These are phyloP conservation scores for Rhodotorula kratochvilovae DNA, from an alignment of 768 basidiomycete species.

Conservation along the genomic window DNA sequence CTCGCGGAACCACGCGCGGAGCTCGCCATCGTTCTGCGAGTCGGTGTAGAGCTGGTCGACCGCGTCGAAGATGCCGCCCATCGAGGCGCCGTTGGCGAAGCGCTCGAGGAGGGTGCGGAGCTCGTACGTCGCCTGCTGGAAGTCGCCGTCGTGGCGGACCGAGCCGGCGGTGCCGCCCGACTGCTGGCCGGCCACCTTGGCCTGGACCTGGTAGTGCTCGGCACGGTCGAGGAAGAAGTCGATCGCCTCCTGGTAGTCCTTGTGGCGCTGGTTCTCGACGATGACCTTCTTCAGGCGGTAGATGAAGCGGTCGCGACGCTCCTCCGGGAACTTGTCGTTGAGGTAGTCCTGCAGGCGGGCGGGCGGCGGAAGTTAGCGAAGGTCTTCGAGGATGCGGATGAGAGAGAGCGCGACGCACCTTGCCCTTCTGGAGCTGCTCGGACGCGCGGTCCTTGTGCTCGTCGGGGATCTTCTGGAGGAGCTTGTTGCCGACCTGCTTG, in stretches of 20 bases:
- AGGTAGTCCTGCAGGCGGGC: not conserved
- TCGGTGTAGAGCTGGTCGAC: conserved; percentile 69
- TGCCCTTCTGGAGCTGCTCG: not conserved
- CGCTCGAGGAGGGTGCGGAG: conserved; percentile 78
- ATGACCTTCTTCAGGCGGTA: conserved; percentile 83
- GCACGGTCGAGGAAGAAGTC: conserved; percentile 51
- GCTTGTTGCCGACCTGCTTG: conserved; percentile 44
- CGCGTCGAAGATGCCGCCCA: conserved; percentile 66
- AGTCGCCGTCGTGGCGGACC: conserved; percentile 54
- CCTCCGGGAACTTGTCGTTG: conserved; percentile 60
- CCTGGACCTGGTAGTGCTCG: conserved; percentile 52
- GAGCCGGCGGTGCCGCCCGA: conserved; percentile 46
- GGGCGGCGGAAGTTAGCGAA: not conserved
- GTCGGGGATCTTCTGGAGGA: conserved; percentile 60
- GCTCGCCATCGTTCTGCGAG: conserved; percentile 65
- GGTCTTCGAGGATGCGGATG: not conserved
- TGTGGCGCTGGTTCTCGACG: conserved; percentile 56
- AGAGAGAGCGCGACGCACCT: conserved; percentile 4
- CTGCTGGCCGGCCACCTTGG: conserved; percentile 50
- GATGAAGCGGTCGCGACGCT: conserved; percentile 86
- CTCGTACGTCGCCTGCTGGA: conserved; percentile 54
- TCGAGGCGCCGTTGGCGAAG: conserved; percentile 70
- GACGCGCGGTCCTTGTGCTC: conserved; percentile 52
- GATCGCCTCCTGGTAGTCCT: conserved; percentile 72
- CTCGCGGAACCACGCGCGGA: conserved; percentile 49